A percentile compares a stretch with the other conserved stretches of the same genome.
Conservation (phyloP, 176 grass and related monocot species). For the Pharus latifolius region DNA sequence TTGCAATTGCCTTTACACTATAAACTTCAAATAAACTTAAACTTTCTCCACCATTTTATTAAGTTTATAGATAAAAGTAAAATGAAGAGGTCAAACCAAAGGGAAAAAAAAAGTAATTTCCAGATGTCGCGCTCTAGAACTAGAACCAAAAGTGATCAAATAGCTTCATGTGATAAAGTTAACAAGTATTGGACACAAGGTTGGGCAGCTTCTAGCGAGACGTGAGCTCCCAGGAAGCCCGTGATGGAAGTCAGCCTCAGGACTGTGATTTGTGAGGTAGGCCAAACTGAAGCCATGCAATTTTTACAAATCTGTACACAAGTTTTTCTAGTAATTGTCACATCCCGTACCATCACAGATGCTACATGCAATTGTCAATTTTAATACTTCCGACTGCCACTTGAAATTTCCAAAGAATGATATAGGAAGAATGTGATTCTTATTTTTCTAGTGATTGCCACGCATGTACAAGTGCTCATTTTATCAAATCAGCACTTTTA, state of each 20-base stretch:
- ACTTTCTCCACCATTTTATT: too few species aligned
- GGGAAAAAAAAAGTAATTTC: neutral
- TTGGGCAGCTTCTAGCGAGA: neutral
- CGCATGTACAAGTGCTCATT: neutral
- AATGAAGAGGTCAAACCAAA: too few species aligned
- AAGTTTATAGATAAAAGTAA: too few species aligned
- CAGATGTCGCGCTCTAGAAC: neutral
- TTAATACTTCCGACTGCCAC: too few species aligned
- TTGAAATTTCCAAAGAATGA: too few species aligned
- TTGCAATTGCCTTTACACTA: too few species aligned
- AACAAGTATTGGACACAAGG: neutral
- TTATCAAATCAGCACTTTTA: neutral
- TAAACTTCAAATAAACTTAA: too few species aligned
- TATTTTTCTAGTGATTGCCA: neutral
- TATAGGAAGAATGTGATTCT: too few species aligned
- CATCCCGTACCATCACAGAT: neutral
- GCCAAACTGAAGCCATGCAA: neutral
- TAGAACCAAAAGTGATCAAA: neutral
- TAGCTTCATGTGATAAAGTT: conserved; percentile 16
- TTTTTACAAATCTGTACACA: neutral
- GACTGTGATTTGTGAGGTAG: neutral
- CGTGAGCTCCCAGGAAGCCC: neutral
- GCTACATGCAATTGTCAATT: too few species aligned
- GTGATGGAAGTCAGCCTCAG: conserved; percentile 22
- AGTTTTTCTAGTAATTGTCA: neutral